Conservation (phyloP, 2,329 filamentous ascomycete species). For the Apiospora malaysiana region DNA sequence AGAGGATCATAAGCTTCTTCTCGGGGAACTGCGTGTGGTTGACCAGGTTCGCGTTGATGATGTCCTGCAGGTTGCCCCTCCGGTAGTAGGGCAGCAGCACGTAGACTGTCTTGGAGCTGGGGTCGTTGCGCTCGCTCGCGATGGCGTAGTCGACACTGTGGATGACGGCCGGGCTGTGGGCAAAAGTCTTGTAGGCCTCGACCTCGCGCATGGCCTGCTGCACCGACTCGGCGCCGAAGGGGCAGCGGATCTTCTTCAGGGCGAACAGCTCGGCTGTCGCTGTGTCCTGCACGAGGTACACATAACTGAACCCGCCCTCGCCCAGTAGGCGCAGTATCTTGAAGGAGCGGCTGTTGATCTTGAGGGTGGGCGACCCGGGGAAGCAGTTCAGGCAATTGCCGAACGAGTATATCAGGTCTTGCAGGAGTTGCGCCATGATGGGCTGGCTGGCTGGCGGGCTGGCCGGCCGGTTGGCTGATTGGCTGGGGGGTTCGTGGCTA, state of each 20-base stretch:
- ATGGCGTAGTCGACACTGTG: conserved; percentile 58
- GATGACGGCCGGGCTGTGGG: conserved; percentile 76
- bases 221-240: conserved; percentile 95
- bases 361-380: conserved; percentile 88
- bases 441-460: not conserved
- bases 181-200: conserved; percentile 92
- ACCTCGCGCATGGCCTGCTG: conserved; percentile 95
- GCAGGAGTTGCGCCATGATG: conserved; percentile 79
- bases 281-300: conserved; percentile 96
- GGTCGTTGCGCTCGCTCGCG: conserved; percentile 61
- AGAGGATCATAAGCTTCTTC: conserved; percentile 83
- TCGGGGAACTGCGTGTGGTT: conserved; percentile 93
- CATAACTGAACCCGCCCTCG: conserved; percentile 98
- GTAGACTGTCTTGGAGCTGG: conserved; percentile 89
- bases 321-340: conserved; percentile 94
- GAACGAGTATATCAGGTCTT: conserved; percentile 89
- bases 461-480: not conserved
- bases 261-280: conserved; percentile 84
- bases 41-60: conserved; percentile 98
- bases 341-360: conserved; percentile 93
- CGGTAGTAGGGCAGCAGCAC: conserved; percentile 95
- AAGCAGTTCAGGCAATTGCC: conserved; percentile 97
- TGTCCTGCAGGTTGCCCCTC: conserved; percentile 93
- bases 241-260: conserved; percentile 98
- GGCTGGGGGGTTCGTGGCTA: not conserved